Evolutionary conservation across 1,284 basidiomycete species (phyloP).

Genomic region (Thelephora terrestris): DNA sequence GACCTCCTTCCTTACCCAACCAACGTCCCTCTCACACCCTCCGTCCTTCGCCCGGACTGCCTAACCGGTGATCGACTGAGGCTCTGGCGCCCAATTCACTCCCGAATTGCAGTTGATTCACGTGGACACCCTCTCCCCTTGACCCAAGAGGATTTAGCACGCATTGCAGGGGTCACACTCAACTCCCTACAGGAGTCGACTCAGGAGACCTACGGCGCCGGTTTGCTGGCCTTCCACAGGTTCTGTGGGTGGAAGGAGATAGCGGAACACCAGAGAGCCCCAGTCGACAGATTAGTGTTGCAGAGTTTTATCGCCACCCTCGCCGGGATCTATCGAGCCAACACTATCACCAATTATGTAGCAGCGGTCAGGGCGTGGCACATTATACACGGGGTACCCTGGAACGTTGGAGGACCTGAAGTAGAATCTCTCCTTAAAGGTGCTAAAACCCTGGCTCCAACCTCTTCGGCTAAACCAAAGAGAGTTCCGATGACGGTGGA

Average conservation of each 20-base stretch:
- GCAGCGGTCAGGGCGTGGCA: constrained; percentile 17
- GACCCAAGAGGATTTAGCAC: constrained; percentile 8
- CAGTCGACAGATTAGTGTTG: constrained; percentile 8
- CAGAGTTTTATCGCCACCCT: constrained; percentile 11
- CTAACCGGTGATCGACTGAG: constrained; percentile 11
- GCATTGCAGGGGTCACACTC: constrained; percentile 10
- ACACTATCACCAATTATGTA: constrained; percentile 15
- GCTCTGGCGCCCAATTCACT: constrained; percentile 12
- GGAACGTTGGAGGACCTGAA: constrained; percentile 8
- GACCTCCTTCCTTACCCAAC: background rate
- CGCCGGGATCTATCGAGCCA: too few species aligned
- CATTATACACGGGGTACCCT: constrained; percentile 13
- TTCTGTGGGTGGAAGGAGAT: constrained; percentile 19
- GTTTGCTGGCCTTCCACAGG: constrained; percentile 21
- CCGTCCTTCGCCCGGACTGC: constrained; percentile 1
- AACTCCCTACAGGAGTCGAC: constrained; percentile 14
- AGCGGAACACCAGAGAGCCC: constrained; percentile 12
- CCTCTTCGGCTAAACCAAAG: constrained; percentile 1
- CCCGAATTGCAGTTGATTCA: background rate
- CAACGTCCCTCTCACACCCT: constrained; percentile 6
- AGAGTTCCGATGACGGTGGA: constrained; percentile 10
- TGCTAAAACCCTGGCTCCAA: constrained; percentile 5
- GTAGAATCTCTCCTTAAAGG: constrained; percentile 6
- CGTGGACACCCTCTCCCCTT: background rate
- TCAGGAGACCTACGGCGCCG: constrained; percentile 17